Evolutionary conservation across 768 basidiomycete genomes (phyloP), one percentile per base, ranked within the genome.

Genomic region (Leucocoprinus birnbaumii): DNA sequence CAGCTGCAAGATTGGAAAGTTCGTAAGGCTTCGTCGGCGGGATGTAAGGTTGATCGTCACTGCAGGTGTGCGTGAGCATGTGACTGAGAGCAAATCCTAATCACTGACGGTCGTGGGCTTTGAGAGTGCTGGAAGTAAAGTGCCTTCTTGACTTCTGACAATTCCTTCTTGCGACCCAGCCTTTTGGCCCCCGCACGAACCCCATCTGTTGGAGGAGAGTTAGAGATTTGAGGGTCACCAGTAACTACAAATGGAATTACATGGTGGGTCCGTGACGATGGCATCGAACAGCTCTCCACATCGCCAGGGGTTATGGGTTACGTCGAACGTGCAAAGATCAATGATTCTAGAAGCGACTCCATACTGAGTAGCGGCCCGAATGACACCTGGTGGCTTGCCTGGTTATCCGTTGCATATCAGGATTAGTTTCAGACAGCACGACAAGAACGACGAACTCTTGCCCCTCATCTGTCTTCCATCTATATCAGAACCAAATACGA

Each of bases 391-490:
- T 1, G 67, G 64, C 35, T 70, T 71, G 59, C 68, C 79, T 50
- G 26, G 38, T 34, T 24, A 11, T 25, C 11, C 1, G 21, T 8
- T 4, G 7, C 31, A 38, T 13, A n/a, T 31, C 22, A 40, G 27
- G 34, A 42, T 3, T 10, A 13, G 13, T 11, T 25, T 37, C 18
- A 19, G 18, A 1, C 13, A 13, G 26, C 26, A 14, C 10, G 5
- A 11, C 6, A 35, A 25, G 8, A 13, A 38, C 3, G 5, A 58
- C 70, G 51, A 59, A 88, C 94, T 82, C 80, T 92, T 96, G 16
- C 97, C 97, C 57, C 94, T 78, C 89, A 98, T 95, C 66, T 98
- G 96, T 40, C 97, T 80, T 0, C 97, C 97, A 64, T 98, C 96
- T 47, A 99, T 98, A 67, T 98, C 97, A 16, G 92, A 94, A 16